A percentile compares a stretch with the other conserved stretches of the same genome.
These are phyloP conservation scores for Nemania bipapillata DNA, from an alignment of 2,329 filamentous ascomycete species.

Conservation along the genomic window DNA sequence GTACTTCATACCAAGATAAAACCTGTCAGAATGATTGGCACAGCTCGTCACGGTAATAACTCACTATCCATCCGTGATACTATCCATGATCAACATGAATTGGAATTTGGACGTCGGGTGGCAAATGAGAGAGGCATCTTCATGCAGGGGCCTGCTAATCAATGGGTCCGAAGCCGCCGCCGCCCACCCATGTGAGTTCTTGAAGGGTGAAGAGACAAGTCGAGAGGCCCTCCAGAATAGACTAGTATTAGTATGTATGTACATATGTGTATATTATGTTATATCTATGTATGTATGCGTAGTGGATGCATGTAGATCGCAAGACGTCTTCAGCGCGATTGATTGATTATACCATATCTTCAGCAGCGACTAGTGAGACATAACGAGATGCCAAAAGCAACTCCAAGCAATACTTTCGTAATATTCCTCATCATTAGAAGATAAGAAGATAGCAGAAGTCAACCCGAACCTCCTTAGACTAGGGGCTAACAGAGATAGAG, in stretches of 20 bases:
- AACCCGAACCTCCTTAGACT: constrained; percentile 4
- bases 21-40: constrained; percentile 28
- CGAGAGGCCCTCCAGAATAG: constrained; percentile 1
- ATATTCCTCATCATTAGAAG: constrained; percentile 34
- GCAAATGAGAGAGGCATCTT: constrained; percentile 30
- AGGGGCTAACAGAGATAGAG: neutral
- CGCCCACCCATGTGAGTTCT: constrained; percentile 18
- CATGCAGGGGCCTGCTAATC: constrained; percentile 31
- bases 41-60: constrained; percentile 23
- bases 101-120: constrained; percentile 19
- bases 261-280: neutral
- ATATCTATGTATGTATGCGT: too few species aligned
- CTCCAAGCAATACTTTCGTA: constrained; percentile 41
- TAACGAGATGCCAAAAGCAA: constrained; percentile 40
- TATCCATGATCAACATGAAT: constrained; percentile 23
- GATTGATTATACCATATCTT: constrained; percentile 7
- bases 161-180: constrained; percentile 34
- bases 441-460: neutral
- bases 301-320: constrained; percentile 16
- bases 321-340: constrained; percentile 20
- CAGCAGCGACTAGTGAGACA: constrained; percentile 36
- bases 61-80: neutral
- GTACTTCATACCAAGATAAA: too few species aligned
- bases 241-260: neutral
- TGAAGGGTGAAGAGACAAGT: constrained; percentile 8